These are phyloP conservation scores for Melampsora abietis-canadensis DNA, from an alignment of 1,284 basidiomycete genomes.

Conservation along the genomic window DNA sequence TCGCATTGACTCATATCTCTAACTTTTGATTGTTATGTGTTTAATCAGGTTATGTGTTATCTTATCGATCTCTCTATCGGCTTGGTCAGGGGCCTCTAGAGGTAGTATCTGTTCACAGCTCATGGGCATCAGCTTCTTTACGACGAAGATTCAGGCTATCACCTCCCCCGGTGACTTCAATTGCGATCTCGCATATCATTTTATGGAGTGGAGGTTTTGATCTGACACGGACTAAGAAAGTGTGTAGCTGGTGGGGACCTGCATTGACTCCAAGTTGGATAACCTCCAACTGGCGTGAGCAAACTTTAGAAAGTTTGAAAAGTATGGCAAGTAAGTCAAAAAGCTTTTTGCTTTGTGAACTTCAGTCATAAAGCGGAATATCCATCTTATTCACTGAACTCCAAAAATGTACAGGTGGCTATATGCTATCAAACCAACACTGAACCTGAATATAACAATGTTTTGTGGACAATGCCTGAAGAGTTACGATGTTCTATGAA, in stretches of 20 bases:
- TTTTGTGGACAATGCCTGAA: background rate
- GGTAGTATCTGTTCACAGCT: background rate
- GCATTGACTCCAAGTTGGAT: background rate
- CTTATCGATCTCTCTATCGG: background rate
- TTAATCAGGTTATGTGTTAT: background rate
- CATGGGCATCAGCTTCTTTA: background rate
- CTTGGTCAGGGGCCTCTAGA: background rate
- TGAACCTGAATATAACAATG: background rate
- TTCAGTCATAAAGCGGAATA: too few relatives aligned
- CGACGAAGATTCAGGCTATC: background rate
- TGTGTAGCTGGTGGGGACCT: background rate
- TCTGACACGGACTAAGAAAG: background rate
- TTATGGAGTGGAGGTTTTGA: background rate
- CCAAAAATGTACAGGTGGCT: background rate
- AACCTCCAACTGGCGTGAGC: background rate
- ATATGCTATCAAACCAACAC: background rate
- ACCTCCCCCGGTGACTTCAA: background rate
- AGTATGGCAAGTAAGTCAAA: background rate
- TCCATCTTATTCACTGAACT: too few relatives aligned
- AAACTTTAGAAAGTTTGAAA: background rate
- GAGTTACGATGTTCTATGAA: background rate
- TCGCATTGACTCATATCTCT: background rate
- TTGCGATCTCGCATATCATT: background rate
- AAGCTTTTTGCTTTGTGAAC: background rate
- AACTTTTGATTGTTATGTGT: background rate